Base-by-base conservation (phyloP, 2,329 filamentous ascomycete genomes). In the Penicillium sp. region DNA sequence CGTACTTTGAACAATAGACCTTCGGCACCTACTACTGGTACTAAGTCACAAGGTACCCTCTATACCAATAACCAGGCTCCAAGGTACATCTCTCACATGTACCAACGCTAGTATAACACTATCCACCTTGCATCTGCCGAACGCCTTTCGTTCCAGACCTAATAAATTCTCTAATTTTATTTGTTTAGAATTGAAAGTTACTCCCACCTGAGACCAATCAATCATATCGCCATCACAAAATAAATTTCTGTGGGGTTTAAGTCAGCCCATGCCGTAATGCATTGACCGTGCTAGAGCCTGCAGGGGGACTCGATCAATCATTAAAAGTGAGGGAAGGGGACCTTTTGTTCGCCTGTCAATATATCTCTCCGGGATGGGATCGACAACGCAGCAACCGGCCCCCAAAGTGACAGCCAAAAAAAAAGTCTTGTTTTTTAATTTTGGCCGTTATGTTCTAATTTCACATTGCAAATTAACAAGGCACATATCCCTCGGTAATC, bases 311-410 rank as follows among this genome's bases (percentile, higher is more conserved):
- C 56, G 63, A 65, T 64, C 61, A 60, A 53, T 64, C 63, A 47
- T 39, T 38, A 21, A 46, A 53, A 31, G 8, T 46, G 40, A 46
- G 31, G 29, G 43, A 31, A 36, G 8, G 27, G 36, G 27, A 31
- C 31, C 43, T 59, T 55, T 56, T 54, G 53, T 58, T 60, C 39
- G 51, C 53, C 58, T 64, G 63, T 65, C 60, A 59, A 57, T 56
- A 57, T 56, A 60, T 55, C 55, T 58, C 40, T 60, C 57, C 53
- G 57, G 54, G 53, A 49, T 33, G 43, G 41, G 68, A 69, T 70
- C 68, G 68, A 69, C 68, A 57, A 46, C 65, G 65, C 68, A 69
- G 65, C 56, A 61, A 60, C 67, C 62, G 59, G 52, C 55, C 52
- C 51, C 62, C 52, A 33, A 62, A 58, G 56, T 68, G 65, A 67